Percentiles rank a stretch among this genome's conserved stretches.
Evolutionary conservation across 2,329 filamentous ascomycete species (phyloP).

Genomic region (Tolypocladium cylindrosporum): DNA sequence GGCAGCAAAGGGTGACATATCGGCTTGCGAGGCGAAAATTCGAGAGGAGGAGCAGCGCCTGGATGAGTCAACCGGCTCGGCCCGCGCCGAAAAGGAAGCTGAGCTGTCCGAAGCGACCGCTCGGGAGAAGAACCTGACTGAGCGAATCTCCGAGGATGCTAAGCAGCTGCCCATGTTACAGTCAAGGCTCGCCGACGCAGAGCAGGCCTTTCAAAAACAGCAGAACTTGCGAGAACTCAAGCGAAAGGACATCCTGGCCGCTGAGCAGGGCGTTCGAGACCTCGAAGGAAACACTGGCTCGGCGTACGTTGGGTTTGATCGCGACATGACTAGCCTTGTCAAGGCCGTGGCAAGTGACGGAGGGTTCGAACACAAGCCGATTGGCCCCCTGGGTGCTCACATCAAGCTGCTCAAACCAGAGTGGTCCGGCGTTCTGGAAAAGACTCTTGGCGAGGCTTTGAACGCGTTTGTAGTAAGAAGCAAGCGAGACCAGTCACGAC

Average conservation of each 20-base stretch:
- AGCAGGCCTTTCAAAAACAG: slow-evolving; percentile 18
- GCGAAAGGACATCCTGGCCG: slow-evolving; percentile 40
- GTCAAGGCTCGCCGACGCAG: slow-evolving; percentile 19
- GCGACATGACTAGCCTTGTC: slow-evolving; percentile 53
- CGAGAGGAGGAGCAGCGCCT: slow-evolving; percentile 50
- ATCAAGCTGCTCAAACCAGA: slow-evolving; percentile 67
- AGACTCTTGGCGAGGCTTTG: slow-evolving; percentile 57
- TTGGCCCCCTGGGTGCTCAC: slow-evolving; percentile 76
- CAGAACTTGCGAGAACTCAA: slow-evolving; percentile 31
- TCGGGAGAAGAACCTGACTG: slow-evolving; percentile 14
- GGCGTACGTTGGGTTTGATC: slow-evolving; percentile 54
- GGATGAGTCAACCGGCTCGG: slow-evolving; percentile 58
- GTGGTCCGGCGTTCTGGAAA: slow-evolving; percentile 79
- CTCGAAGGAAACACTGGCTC: slow-evolving; percentile 47
- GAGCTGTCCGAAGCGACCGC: slow-evolving; percentile 27
- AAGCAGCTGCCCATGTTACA: slow-evolving; percentile 23
- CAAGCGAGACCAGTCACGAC: slow-evolving; percentile 61
- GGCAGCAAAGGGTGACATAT: slow-evolving; percentile 36
- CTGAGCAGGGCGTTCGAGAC: slow-evolving; percentile 35
- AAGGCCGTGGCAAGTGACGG: slow-evolving; percentile 58
- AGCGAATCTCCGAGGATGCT: slow-evolving; percentile 16
- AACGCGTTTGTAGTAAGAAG: slow-evolving; percentile 74
- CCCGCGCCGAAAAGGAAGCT: slow-evolving; percentile 52
- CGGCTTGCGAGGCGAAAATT: slow-evolving; percentile 36
- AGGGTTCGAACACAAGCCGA: slow-evolving; percentile 59